phyloP scores from a whole-genome alignment of 169 alveolate genomes.

The Plasmodium malariae region DNA sequence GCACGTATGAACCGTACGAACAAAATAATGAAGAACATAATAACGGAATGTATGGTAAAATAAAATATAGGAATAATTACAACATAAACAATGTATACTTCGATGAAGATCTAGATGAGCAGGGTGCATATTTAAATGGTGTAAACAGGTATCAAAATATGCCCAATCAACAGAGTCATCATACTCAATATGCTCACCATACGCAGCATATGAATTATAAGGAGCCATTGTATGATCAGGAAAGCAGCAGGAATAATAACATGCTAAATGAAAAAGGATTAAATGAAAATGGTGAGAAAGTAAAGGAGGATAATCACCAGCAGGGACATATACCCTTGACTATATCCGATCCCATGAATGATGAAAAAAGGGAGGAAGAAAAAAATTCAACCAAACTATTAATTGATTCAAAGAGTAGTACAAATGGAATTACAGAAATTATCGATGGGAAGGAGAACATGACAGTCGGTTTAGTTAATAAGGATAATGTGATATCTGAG shows the following conservation, averaged over 20 bases:
- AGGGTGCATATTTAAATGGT: not conserved
- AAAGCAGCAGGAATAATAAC: not conserved
- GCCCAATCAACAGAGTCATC: no score
- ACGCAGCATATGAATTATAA: not conserved
- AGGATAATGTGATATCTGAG: not conserved
- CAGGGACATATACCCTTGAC: not conserved
- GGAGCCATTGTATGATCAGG: not conserved
- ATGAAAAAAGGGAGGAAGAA: constrained; percentile 3
- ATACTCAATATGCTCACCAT: not conserved
- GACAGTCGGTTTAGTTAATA: not conserved
- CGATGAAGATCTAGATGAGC: not conserved
- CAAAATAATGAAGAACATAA: no score
- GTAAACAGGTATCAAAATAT: not conserved
- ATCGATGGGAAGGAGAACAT: not conserved
- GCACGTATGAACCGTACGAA: no score
- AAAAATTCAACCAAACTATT: not conserved
- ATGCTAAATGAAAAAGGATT: not conserved
- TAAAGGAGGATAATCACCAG: not conserved
- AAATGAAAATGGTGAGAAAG: not conserved
- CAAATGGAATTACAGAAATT: not conserved
- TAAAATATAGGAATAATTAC: not conserved
- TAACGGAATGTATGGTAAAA: no score
- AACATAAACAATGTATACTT: not conserved
- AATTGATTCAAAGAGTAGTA: not conserved
- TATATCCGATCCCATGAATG: no score